phyloP scores from a whole-genome alignment of 106 monocot species.

The Allium sativum region DNA sequence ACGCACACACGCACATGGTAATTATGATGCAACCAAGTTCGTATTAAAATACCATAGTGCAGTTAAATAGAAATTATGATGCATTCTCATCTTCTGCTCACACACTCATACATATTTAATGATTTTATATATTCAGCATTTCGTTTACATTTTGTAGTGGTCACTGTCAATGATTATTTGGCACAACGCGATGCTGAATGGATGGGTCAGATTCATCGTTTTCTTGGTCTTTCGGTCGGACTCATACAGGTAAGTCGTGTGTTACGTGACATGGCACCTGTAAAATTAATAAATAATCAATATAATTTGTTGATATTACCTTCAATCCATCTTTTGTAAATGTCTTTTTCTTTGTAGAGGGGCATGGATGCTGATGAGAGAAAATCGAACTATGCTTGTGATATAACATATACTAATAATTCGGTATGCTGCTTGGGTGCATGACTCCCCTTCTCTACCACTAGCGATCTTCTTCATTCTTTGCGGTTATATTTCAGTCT shows the following conservation, averaged over 20 bases:
- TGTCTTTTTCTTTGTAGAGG: slow-evolving; percentile 31
- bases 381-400: slow-evolving; percentile 82
- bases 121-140: no score
- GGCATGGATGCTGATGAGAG: slow-evolving; percentile 72
- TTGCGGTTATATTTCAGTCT: background rate
- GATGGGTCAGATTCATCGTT: slow-evolving; percentile 99
- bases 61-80: no score
- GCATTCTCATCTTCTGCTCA: background rate
- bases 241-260: slow-evolving; percentile 65
- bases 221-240: slow-evolving; percentile 96
- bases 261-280: background rate
- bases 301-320: background rate
- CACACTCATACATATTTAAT: background rate
- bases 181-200: slow-evolving; percentile 98
- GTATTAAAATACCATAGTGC: no score
- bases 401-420: slow-evolving; percentile 98
- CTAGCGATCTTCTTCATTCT: background rate
- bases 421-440: slow-evolving; percentile 36
- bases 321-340: background rate
- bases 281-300: background rate
- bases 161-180: slow-evolving; percentile 99
- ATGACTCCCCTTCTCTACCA: background rate
- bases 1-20: background rate
- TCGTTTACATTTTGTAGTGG: slow-evolving; percentile 46
- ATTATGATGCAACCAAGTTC: no score